phyloP scores from a whole-genome alignment of 2,329 filamentous ascomycete genomes.

The Paracorniculantispora psalliotae region DNA sequence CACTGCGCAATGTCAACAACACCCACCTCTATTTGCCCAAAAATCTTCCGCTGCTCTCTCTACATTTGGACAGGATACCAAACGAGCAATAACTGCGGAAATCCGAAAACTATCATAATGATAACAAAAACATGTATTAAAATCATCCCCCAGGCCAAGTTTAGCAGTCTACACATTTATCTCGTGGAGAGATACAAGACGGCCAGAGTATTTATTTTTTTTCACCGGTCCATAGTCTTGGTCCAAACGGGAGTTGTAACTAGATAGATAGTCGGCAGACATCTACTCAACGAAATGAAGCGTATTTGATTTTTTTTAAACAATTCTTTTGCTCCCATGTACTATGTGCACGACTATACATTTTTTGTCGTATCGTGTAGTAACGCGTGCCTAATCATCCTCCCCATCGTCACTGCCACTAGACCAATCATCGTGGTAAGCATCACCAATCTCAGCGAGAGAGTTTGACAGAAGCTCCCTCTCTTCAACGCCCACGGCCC shows the following conservation, averaged over 20 bases:
- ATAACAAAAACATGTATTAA: constrained; percentile 10
- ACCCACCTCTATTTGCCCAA: background rate
- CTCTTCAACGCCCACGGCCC: constrained; percentile 67
- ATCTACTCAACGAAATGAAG: constrained; percentile 7
- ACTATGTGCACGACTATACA: no score
- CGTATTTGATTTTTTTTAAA: constrained; percentile 1
- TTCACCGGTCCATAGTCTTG: background rate
- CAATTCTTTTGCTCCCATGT: background rate
- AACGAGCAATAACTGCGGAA: background rate
- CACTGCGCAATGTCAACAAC: background rate
- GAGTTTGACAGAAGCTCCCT: constrained; percentile 78
- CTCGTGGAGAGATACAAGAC: background rate
- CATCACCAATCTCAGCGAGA: constrained; percentile 76
- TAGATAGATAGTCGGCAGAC: constrained; percentile 12
- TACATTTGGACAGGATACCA: constrained; percentile 5
- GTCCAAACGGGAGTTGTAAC: constrained; percentile 4
- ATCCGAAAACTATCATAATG: background rate
- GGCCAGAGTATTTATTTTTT: background rate
- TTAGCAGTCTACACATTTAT: background rate
- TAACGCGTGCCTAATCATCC: constrained; percentile 43
- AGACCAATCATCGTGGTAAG: constrained; percentile 84
- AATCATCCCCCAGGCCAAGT: background rate
- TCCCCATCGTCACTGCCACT: constrained; percentile 64
- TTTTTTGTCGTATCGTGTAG: background rate
- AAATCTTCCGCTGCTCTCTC: background rate